Base-by-base conservation (phyloP, 2,329 filamentous ascomycete genomes). In the Alternaria metachromatica region DNA sequence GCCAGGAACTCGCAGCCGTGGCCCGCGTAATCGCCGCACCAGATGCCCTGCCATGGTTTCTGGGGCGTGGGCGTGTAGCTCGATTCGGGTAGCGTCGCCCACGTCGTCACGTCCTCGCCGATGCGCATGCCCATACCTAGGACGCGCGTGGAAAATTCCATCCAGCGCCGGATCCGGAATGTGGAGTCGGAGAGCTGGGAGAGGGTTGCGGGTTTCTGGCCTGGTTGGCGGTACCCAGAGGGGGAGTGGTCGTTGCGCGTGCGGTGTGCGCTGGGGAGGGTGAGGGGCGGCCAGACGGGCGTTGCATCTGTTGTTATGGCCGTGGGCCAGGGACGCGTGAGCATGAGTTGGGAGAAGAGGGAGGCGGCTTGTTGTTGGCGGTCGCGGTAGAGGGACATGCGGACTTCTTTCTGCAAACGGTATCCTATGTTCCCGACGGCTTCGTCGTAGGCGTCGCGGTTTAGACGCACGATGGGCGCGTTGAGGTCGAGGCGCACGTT, bases 1-100 rank as follows among this genome's bases (percentile, higher is more conserved):
- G 96, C 83, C 5, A 98, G 76, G 60, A 97, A 97, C 78, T 98
- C 95, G 77, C 91, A 94, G 1, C 94, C 94, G 72, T 98, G 94
- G 0, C 88, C 89, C 25, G 89, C 91, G 74, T 97, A 97, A 77
- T 97, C 94, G 1, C 94, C 94, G 15, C 94, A 91, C 92, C 93
- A 98, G 28, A 99, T 93, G 0, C 95, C 95, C 66, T 93, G 89
- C 84, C 90, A 97, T 0, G 94, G 94, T 76, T 94, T 95, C 58
- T 89, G 85, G 10, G 82, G 78, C 0, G 94, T 97, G 0, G 95
- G 93, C 0, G 89, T 96, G 76, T 97, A 97, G n/a, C 91, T 80
- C 3, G 82, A 82, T 4, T 89, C 87, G 46, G 93, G 89, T 2
- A 98, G 83, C 0, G 94, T 96, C 0, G 91, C 93, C 71, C 88